phyloP scores from a whole-genome alignment of 164 flowering plant species.

The Aristolochia contorta region DNA sequence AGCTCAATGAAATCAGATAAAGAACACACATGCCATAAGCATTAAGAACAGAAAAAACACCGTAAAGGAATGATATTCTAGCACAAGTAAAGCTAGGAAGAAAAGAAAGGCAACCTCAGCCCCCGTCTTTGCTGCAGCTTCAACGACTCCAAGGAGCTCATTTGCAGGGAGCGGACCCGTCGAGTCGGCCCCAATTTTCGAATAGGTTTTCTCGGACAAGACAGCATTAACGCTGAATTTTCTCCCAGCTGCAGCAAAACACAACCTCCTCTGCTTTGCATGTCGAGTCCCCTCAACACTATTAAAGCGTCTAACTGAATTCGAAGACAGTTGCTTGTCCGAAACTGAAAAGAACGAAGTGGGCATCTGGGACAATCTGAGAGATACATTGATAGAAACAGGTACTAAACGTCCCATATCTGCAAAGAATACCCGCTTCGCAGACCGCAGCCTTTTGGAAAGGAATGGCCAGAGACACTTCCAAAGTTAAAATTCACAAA shows the following conservation, averaged over 20 bases:
- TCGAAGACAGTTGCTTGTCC: constrained; percentile 2
- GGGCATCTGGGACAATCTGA: constrained; percentile 10
- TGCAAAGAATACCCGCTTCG: constrained; percentile 1
- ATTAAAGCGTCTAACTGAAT: not conserved
- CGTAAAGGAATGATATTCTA: not conserved
- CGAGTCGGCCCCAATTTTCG: constrained; percentile 55
- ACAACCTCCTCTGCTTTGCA: not conserved
- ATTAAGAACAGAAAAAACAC: not conserved
- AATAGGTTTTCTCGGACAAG: constrained; percentile 39
- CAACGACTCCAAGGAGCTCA: constrained; percentile 61
- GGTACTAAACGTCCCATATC: constrained; percentile 16
- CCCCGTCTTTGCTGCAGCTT: constrained; percentile 72
- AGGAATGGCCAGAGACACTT: no score
- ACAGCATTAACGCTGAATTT: constrained; percentile 29
- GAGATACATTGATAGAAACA: constrained; percentile 8
- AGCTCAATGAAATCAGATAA: no score
- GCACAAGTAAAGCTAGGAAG: not conserved
- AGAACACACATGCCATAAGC: no score
- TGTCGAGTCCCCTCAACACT: not conserved
- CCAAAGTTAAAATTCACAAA: not conserved
- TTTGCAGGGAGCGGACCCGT: constrained; percentile 58
- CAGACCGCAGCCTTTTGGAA: no score
- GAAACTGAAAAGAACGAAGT: constrained; percentile 3
- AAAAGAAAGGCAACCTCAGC: constrained; percentile 44
- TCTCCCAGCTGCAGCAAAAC: constrained; percentile 1